Evolutionary conservation across 1,139 yeast genomes (phyloP).

Genomic region (Taiozyma sp.): DNA sequence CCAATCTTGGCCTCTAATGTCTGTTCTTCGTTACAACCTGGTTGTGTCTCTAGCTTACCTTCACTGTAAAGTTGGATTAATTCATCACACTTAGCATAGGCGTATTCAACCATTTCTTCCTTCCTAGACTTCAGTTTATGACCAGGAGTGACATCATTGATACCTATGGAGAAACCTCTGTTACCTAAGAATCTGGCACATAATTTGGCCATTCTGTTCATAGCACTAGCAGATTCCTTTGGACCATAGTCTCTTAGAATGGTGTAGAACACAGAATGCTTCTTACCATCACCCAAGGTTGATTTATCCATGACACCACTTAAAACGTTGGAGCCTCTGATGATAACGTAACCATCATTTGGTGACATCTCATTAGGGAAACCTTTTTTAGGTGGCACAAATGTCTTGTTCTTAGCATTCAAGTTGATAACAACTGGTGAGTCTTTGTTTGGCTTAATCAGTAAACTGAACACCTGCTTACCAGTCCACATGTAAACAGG

Average conservation of each 20-base stretch:
- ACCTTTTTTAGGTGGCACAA: constrained; percentile 64
- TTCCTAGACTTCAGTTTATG: constrained; percentile 68
- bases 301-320: constrained; percentile 98
- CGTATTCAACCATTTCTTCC: constrained; percentile 86
- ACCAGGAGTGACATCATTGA: constrained; percentile 96
- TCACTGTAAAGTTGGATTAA: constrained; percentile 73
- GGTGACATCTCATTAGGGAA: constrained; percentile 94
- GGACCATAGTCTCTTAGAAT: constrained; percentile 95
- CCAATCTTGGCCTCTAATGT: constrained; percentile 97
- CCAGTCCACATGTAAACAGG: constrained; percentile 96
- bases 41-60: constrained; percentile 95
- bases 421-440: constrained; percentile 84
- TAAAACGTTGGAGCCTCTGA: constrained; percentile 84
- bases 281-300: constrained; percentile 95
- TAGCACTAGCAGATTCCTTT: constrained; percentile 89
- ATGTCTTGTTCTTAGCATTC: constrained; percentile 93
- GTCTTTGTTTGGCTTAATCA: constrained; percentile 74
- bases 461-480: constrained; percentile 84
- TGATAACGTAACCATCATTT: constrained; percentile 89
- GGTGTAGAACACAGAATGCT: constrained; percentile 93
- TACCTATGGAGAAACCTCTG: constrained; percentile 96
- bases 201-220: constrained; percentile 98
- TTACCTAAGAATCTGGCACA: constrained; percentile 95
- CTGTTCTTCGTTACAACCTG: constrained; percentile 98
- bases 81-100: constrained; percentile 90